Evolutionary conservation across 352 stramenopile species (phyloP), one percentile per base, ranked within the genome.

Genomic region (Phytophthora macrochlamydospora): DNA sequence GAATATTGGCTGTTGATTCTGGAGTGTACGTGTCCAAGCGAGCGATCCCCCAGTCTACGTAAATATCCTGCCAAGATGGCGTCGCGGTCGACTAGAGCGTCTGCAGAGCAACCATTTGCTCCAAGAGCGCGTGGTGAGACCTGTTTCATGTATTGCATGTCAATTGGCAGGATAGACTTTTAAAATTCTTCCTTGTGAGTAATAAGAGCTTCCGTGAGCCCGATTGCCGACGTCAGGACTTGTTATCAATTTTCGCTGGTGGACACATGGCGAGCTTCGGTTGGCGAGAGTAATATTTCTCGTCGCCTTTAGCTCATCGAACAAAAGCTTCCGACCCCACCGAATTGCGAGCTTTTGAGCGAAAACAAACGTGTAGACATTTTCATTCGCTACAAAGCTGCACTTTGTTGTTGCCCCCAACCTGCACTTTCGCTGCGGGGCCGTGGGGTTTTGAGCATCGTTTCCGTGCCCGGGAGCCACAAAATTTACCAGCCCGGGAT

Each of bases 401-500:
- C 38, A 13, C 13, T 9, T 4, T 45, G 4, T 3, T 45, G 38
- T 7, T 13, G 37, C 13, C 38, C 38, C 4, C 38, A 12, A 45
- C 4, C 18, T 45, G 38, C 18, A 24, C 18, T 24, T 24, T 24
- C 18, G 18, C 18, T 24, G 18, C 18, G 18, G 18, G 18, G 18
- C 0, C 18, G 18, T 24, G 18, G 18, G 18, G 18, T 24, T 24
- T 24, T 24, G 18, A 24, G 18, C 18, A 24, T 24, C 18, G 18
- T 24, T 24, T 24, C 18, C 18, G 18, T 24, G 18, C 18, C 18
- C 18, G 45, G n/a, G 9, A 69, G 50, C 65, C 65, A 73, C 51
- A 65, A 53, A 48, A 52, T 69, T 64, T 43, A 62, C 56, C 62
- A 71, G 68, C 54, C 59, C 33, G 46, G 11, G 59, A 69, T 55